A percentile compares a stretch with the other conserved stretches of the same genome.
Conservation (phyloP, 352 stramenopile genomes). For the Thalassiosira tumida region DNA sequence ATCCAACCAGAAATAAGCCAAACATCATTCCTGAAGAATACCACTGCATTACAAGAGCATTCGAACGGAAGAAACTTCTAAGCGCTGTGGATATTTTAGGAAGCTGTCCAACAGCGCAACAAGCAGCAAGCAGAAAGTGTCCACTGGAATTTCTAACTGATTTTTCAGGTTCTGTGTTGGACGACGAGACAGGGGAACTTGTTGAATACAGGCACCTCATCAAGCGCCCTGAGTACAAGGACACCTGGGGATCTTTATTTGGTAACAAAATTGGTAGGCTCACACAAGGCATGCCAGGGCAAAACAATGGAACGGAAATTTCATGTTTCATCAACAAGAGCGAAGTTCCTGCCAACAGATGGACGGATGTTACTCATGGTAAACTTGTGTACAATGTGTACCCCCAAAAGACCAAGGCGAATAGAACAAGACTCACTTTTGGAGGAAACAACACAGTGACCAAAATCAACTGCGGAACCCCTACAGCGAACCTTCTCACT, state of each 20-base stretch:
- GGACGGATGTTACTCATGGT: no score
- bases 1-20: no score
- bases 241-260: background rate
- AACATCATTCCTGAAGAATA: no score
- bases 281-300: background rate
- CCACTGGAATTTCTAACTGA: background rate
- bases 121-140: background rate
- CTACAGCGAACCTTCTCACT: conserved; percentile 39
- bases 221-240: conserved; percentile 5
- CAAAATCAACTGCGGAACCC: background rate
- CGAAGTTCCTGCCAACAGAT: no score
- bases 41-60: no score
- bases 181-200: conserved; percentile 27
- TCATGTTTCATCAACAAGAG: no score
- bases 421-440: no score
- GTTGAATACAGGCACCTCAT: conserved; percentile 32
- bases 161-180: conserved; percentile 15
- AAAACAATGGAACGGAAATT: no score
- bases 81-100: no score
- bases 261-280: background rate
- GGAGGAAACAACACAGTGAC: conserved; percentile 37
- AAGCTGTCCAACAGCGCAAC: background rate
- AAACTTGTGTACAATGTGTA: no score
- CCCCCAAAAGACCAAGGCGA: no score
- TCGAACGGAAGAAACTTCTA: no score